Conservation (phyloP, 768 basidiomycete genomes). For the Pisolithus marmoratus region DNA sequence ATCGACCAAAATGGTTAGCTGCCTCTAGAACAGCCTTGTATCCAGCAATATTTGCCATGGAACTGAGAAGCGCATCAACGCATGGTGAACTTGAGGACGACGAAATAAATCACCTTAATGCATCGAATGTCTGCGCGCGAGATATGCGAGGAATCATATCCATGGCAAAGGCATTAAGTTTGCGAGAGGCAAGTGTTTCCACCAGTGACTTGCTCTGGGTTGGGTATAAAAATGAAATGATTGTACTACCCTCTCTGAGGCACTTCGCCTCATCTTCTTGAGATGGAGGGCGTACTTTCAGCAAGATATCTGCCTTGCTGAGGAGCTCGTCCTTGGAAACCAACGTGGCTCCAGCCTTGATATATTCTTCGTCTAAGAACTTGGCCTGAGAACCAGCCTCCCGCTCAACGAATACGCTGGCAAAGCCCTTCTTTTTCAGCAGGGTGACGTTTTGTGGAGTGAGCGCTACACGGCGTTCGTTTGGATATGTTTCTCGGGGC, state of each 20-base stretch:
- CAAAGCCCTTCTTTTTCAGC: slow-evolving; percentile 80
- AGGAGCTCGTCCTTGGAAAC: slow-evolving; percentile 71
- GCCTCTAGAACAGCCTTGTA: slow-evolving; percentile 91
- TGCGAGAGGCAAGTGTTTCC: slow-evolving; percentile 59
- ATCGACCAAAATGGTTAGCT: slow-evolving; percentile 83
- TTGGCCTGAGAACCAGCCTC: slow-evolving; percentile 68
- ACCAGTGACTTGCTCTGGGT: slow-evolving; percentile 73
- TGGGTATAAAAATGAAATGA: slow-evolving; percentile 83
- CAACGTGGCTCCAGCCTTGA: slow-evolving; percentile 71
- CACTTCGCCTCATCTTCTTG: slow-evolving; percentile 52
- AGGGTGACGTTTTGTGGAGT: slow-evolving; percentile 74
- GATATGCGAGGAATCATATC: slow-evolving; percentile 90
- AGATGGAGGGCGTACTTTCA: slow-evolving; percentile 81
- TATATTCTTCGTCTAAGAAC: slow-evolving; percentile 77
- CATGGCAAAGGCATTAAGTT: slow-evolving; percentile 79
- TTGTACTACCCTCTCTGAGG: slow-evolving; percentile 69
- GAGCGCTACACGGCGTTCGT: slow-evolving; percentile 75
- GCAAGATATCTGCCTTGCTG: slow-evolving; percentile 63
- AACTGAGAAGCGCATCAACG: slow-evolving; percentile 37
- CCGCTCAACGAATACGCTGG: slow-evolving; percentile 64
- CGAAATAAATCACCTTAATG: slow-evolving; percentile 53
- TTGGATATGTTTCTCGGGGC: slow-evolving; percentile 69
- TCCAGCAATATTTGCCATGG: slow-evolving; percentile 93
- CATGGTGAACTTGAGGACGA: not conserved
- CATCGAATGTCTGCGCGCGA: slow-evolving; percentile 86